A percentile compares a stretch with the other conserved stretches of the same genome.
Conservation (phyloP, 306 rosid species). For the Heteromeles arbutifolia region DNA sequence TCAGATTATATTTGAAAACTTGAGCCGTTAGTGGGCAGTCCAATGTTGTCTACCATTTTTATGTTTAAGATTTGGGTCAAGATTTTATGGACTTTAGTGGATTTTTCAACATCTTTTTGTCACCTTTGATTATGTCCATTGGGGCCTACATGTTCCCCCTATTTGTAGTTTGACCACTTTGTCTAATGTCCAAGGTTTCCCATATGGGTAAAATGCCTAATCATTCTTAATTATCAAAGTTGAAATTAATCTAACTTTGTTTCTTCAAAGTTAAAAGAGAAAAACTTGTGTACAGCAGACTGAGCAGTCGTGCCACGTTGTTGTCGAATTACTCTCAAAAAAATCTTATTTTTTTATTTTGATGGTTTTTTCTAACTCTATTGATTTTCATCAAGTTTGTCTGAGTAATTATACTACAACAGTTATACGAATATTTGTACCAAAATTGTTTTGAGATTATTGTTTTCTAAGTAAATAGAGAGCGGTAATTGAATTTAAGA, state of each 20-base stretch:
- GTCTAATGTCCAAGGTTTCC: conserved; percentile 14
- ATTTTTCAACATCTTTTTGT: conserved; percentile 1
- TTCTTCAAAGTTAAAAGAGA: background rate
- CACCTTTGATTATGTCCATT: background rate
- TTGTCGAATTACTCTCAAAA: background rate
- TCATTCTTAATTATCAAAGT: conserved; percentile 15
- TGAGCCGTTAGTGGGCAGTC: background rate
- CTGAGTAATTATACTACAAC: background rate
- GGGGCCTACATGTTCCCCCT: conserved; percentile 30
- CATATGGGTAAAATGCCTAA: background rate
- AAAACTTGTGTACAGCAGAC: no score
- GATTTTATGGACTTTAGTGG: background rate
- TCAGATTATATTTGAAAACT: background rate
- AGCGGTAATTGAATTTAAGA: background rate
- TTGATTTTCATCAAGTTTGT: no score
- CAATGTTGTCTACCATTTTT: conserved; percentile 13
- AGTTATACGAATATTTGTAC: background rate
- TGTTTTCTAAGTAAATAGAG: no score
- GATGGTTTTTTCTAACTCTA: no score
- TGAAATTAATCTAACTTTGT: background rate
- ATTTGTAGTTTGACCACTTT: background rate
- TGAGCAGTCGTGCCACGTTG: background rate
- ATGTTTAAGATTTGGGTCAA: background rate
- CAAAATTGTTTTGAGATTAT: background rate
- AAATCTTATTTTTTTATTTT: no score